Conservation (phyloP, 2,329 filamentous ascomycete species). For the Pseudogymnoascus sp. region DNA sequence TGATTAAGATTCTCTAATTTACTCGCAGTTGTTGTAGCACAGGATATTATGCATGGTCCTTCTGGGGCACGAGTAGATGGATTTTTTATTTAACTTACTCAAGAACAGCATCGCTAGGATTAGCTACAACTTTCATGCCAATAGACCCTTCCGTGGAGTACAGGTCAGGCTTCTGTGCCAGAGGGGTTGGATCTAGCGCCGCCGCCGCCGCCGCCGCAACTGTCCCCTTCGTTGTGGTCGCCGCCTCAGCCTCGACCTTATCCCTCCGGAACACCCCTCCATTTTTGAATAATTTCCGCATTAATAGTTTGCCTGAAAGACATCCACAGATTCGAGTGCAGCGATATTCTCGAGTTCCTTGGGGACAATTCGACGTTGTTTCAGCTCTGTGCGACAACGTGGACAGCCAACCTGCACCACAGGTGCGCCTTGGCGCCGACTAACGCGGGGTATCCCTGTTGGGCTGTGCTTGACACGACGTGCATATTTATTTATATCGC, state of each 20-base stretch:
- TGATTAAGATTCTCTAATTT: neutral
- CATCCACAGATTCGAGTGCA: neutral
- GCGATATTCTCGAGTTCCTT: neutral
- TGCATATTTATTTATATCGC: neutral
- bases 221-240: neutral
- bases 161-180: neutral
- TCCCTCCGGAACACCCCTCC: neutral
- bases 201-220: neutral
- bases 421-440: neutral
- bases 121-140: conserved; percentile 12
- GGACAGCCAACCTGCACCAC: neutral
- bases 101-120: conserved; percentile 6
- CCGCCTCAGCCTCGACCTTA: neutral
- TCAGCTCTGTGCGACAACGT: neutral
- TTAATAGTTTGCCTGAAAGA: neutral
- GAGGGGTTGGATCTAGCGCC: neutral
- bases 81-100: conserved; percentile 9
- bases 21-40: neutral
- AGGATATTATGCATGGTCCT: neutral
- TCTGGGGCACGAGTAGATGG: neutral
- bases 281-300: neutral
- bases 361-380: neutral
- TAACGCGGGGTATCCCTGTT: neutral
- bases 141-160: conserved; percentile 11
- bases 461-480: neutral